phyloP scores from a whole-genome alignment of 2,329 filamentous ascomycete species.

The Penicillium sp. region DNA sequence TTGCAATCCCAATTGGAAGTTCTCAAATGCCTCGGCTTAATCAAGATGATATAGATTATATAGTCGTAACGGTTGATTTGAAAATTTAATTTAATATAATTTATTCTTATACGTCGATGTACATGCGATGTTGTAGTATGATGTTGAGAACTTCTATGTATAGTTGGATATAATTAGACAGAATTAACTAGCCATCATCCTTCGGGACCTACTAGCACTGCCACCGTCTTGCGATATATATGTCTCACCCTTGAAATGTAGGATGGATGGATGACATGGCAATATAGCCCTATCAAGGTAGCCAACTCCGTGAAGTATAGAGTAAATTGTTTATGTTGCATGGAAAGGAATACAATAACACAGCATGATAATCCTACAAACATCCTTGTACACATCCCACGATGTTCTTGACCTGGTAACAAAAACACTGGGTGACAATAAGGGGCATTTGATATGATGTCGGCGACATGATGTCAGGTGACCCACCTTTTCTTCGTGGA shows the following conservation, averaged over 20 bases:
- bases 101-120: neutral
- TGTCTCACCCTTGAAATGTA: neutral
- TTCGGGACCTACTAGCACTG: neutral
- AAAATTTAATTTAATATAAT: neutral
- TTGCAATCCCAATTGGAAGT: neutral
- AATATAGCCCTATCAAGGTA: neutral
- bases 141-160: neutral
- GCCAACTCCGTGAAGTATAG: neutral
- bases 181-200: neutral
- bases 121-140: too few relatives aligned
- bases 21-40: neutral
- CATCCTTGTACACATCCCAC: neutral
- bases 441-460: constrained; percentile 1
- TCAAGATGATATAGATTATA: neutral
- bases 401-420: neutral
- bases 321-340: too few relatives aligned
- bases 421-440: neutral
- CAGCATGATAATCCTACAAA: neutral
- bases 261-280: neutral
- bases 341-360: too few relatives aligned
- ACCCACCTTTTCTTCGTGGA: neutral
- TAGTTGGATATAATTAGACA: neutral
- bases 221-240: neutral
- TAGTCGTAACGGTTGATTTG: neutral
- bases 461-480: constrained; percentile 4